Base-by-base conservation (phyloP, 106 monocot species). In the Apostasia shenzhenica region DNA sequence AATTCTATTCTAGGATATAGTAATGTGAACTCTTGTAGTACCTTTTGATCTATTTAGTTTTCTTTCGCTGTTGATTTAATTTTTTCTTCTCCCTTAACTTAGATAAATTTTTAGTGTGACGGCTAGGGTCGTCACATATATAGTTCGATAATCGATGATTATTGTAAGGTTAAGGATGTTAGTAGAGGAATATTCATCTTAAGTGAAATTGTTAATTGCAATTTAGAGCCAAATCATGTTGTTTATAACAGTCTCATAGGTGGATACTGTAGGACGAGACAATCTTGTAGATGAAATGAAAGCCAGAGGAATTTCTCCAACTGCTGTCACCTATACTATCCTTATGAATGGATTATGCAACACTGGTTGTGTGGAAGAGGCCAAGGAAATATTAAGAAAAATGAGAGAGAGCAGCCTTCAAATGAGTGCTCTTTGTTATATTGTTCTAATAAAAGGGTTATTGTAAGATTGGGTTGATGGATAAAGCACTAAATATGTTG, bases 331-430 rank as follows among this genome's bases (percentile, higher is more conserved):
- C 48, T 94, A 90, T 67, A 76, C 77, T 41, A 76, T 72, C 44
- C 78, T 94, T 55, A 87, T 87, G 78, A 70, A 90, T 75, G 90
- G 94, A 5, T 73, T 94, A 41, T 94, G 90, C 79, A 76, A 52
- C 69, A 59, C 74, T 46, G 90, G 87, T 57, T 68, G 68, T 57
- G 69, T 94, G 41, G 78, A 85, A 67, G 84, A 94, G 56, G 90
- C 94, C 50, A 80, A 56, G 49, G 69, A 13, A 39, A 48, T 87
- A 40, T 43, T 94, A 11, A 54, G 62, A 53, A 55, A 61, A 76
- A 82, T 87, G 76, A 75, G 48, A 68, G 81, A 79, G 13, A 66
- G 74, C 63, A 74, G 78, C 55, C 42, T 94, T 64, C 57, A 56
- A 41, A 73, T 73, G 44, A 75, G 87, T 83, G 87, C 90, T 7